Percentiles rank a stretch among this genome's conserved stretches.
These are phyloP conservation scores for Typha latifolia DNA, from an alignment of 176 grass and related monocot species.

Conservation along the genomic window DNA sequence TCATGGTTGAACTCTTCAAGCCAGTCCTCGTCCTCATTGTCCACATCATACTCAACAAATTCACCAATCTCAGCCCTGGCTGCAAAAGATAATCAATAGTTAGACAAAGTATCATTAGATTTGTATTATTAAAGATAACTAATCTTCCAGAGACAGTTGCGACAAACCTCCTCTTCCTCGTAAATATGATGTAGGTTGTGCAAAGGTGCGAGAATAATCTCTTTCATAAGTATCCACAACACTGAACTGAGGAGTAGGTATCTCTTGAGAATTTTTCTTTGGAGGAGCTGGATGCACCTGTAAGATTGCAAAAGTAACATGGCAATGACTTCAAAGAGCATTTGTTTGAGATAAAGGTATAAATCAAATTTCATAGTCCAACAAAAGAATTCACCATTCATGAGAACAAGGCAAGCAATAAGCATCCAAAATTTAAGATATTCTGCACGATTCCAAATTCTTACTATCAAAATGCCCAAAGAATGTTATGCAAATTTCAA, in stretches of 20 bases:
- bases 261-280: slow-evolving; percentile 83
- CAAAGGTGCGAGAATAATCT: slow-evolving; percentile 89
- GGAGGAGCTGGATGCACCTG: slow-evolving; percentile 48
- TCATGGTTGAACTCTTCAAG: slow-evolving; percentile 89
- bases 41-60: slow-evolving; percentile 94
- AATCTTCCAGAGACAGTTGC: slow-evolving; percentile 15
- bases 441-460: too few relatives aligned
- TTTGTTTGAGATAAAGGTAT: background rate
- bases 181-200: slow-evolving; percentile 75
- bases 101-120: background rate
- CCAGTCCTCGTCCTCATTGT: slow-evolving; percentile 97
- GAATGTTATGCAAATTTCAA: too few relatives aligned
- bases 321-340: background rate
- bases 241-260: slow-evolving; percentile 92
- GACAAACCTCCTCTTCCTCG: slow-evolving; percentile 94
- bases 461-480: too few relatives aligned
- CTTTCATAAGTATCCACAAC: slow-evolving; percentile 86
- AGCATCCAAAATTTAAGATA: too few relatives aligned
- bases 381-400: background rate
- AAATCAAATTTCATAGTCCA: background rate
- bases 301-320: background rate
- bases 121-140: too few relatives aligned
- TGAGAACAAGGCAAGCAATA: background rate
- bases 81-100: slow-evolving; percentile 35
- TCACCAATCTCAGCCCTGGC: slow-evolving; percentile 88